Evolutionary conservation across 1,284 basidiomycete genomes (phyloP).

Genomic region (Apiotrichum siamense): DNA sequence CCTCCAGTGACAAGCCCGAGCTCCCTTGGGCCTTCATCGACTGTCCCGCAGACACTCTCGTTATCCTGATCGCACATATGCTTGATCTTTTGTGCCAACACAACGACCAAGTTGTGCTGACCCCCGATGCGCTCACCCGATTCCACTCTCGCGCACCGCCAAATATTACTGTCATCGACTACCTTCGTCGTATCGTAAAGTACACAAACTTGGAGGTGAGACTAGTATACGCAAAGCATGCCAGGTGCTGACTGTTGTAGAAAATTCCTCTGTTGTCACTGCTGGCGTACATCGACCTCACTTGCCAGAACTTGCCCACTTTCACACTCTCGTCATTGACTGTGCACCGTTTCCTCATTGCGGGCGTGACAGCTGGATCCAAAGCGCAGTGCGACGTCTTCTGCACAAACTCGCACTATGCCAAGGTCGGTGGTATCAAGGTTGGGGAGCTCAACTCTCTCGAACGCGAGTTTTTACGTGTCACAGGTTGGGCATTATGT

Average conservation of each 20-base stretch:
- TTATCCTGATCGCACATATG: constrained; percentile 88
- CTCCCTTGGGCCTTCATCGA: constrained; percentile 52
- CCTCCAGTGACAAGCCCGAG: constrained; percentile 13
- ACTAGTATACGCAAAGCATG: not conserved
- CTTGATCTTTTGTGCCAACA: constrained; percentile 81
- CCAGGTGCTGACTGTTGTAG: constrained; percentile 47
- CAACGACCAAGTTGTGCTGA: constrained; percentile 73
- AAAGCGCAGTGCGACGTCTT: constrained; percentile 91
- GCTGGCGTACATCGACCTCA: constrained; percentile 89
- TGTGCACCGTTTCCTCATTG: constrained; percentile 89
- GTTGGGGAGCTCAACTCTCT: constrained; percentile 82
- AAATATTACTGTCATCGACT: constrained; percentile 76
- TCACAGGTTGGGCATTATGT: constrained; percentile 85
- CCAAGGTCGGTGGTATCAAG: constrained; percentile 87
- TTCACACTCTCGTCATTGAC: constrained; percentile 91
- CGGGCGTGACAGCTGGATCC: constrained; percentile 75
- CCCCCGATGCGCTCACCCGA: constrained; percentile 59
- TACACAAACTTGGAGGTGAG: constrained; percentile 87
- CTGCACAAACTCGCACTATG: constrained; percentile 85
- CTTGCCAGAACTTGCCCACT: constrained; percentile 72
- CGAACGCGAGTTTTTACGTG: constrained; percentile 81
- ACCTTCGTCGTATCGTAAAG: constrained; percentile 80
- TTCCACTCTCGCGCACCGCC: constrained; percentile 89
- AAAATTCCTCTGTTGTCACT: constrained; percentile 81
- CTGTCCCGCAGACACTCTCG: constrained; percentile 70